These are phyloP conservation scores for Phytophthora cryptogea DNA, from an alignment of 352 stramenopile genomes.

Conservation along the genomic window DNA sequence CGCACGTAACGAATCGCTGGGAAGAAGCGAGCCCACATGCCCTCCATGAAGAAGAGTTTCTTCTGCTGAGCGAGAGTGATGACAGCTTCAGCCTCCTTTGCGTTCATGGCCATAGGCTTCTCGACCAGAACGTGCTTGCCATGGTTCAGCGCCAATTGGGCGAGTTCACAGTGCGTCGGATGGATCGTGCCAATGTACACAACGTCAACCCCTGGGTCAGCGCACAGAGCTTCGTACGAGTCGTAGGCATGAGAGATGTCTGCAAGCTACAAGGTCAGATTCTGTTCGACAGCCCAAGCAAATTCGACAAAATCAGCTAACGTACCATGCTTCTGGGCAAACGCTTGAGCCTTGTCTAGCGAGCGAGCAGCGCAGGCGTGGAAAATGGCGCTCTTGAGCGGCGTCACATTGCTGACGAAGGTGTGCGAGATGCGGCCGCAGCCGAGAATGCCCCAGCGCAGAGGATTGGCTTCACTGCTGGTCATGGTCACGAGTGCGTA, in stretches of 20 bases:
- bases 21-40: slow-evolving; percentile 88
- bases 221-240: slow-evolving; percentile 79
- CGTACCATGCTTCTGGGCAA: slow-evolving; percentile 48
- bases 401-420: slow-evolving; percentile 53
- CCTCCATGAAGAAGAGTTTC: slow-evolving; percentile 70
- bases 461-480: slow-evolving; percentile 11
- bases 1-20: slow-evolving; percentile 62
- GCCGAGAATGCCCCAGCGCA: slow-evolving; percentile 67
- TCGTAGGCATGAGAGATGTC: slow-evolving; percentile 58
- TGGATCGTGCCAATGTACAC: slow-evolving; percentile 92
- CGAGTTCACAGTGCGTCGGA: slow-evolving; percentile 66
- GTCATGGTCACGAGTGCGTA: slow-evolving; percentile 9
- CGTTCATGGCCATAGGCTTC: slow-evolving; percentile 89
- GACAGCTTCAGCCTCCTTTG: slow-evolving; percentile 66
- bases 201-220: slow-evolving; percentile 80
- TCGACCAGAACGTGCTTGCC: slow-evolving; percentile 91
- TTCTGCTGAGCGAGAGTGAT: slow-evolving; percentile 26
- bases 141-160: slow-evolving; percentile 61
- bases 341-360: slow-evolving; percentile 46
- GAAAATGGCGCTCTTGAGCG: slow-evolving; percentile 16
- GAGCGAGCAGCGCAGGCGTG: slow-evolving; percentile 57
- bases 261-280: not conserved
- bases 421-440: slow-evolving; percentile 68
- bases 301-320: slow-evolving; percentile 22
- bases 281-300: not conserved